A percentile compares a stretch with the other conserved stretches of the same genome.
phyloP scores from a whole-genome alignment of 805 yeast species.

The Barnettozyma populi region DNA sequence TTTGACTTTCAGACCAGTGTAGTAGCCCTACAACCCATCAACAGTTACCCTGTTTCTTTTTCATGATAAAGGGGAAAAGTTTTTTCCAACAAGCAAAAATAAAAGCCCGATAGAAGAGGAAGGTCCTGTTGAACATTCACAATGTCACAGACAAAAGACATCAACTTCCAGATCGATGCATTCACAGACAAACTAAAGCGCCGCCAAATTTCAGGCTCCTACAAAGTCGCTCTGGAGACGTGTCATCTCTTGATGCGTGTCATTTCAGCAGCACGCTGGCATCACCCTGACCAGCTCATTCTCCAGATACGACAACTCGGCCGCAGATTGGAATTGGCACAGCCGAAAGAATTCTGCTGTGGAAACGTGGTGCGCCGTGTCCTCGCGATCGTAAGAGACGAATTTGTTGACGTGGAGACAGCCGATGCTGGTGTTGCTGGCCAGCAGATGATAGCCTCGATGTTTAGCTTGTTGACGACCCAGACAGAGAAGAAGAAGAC shows the following conservation, averaged over 20 bases:
- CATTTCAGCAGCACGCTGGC: conserved; percentile 87
- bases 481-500: conserved; percentile 7
- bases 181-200: conserved; percentile 63
- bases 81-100: background rate
- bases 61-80: background rate
- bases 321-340: conserved; percentile 61
- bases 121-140: background rate
- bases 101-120: background rate
- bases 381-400: conserved; percentile 81
- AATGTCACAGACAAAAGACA: conserved; percentile 24
- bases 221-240: conserved; percentile 77
- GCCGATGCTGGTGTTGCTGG: conserved; percentile 25
- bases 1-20: background rate
- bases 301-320: conserved; percentile 72
- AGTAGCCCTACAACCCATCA: background rate
- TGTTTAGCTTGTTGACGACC: conserved; percentile 80
- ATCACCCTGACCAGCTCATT: conserved; percentile 66
- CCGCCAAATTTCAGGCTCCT: conserved; percentile 78
- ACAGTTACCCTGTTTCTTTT: background rate
- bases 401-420: conserved; percentile 46
- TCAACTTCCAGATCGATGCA: conserved; percentile 36
- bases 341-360: conserved; percentile 81
- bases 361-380: conserved; percentile 92
- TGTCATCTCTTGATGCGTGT: conserved; percentile 84
- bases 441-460: conserved; percentile 63